Conservation (phyloP, 2,329 filamentous ascomycete genomes). For the Hyphodiscus sp. region DNA sequence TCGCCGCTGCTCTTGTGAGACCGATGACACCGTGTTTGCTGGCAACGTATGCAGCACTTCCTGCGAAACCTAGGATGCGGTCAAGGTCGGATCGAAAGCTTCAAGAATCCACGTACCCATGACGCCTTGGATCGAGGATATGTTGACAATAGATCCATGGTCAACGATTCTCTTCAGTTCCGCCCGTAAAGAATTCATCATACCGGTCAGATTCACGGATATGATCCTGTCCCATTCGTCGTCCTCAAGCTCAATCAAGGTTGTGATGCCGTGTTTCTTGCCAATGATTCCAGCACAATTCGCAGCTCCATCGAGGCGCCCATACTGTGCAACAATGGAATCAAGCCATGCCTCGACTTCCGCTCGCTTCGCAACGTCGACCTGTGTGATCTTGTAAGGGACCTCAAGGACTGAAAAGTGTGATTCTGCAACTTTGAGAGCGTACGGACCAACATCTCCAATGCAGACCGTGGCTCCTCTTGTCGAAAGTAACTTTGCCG, state of each 20-base stretch:
- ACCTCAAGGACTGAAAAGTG: conserved; percentile 28
- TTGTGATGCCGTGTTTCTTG: conserved; percentile 27
- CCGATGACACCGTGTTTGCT: conserved; percentile 37
- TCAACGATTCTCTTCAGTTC: conserved; percentile 36
- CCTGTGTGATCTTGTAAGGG: conserved; percentile 20
- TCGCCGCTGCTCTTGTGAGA: conserved; percentile 33
- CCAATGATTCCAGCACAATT: conserved; percentile 43
- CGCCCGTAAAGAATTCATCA: conserved; percentile 34
- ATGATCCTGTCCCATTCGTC: conserved; percentile 35
- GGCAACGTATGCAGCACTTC: conserved; percentile 31
- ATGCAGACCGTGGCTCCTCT: conserved; percentile 24
- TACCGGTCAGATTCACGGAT: conserved; percentile 32
- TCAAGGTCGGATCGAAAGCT: conserved; percentile 13
- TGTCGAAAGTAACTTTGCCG: conserved; percentile 45
- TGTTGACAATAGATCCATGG: conserved; percentile 34
- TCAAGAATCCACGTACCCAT: conserved; percentile 29
- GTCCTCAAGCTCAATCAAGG: conserved; percentile 27
- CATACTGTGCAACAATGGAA: conserved; percentile 30
- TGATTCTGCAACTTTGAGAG: conserved; percentile 24
- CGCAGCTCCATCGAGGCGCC: conserved; percentile 38
- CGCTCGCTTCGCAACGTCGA: conserved; percentile 29
- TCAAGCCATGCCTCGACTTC: conserved; percentile 34
- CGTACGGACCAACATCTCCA: conserved; percentile 13
- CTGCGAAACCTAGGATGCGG: conserved; percentile 30
- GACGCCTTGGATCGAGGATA: conserved; percentile 42